Evolutionary conservation across 192 early-diverging fungal genomes (phyloP).

Genomic region (Coemansia sp.): DNA sequence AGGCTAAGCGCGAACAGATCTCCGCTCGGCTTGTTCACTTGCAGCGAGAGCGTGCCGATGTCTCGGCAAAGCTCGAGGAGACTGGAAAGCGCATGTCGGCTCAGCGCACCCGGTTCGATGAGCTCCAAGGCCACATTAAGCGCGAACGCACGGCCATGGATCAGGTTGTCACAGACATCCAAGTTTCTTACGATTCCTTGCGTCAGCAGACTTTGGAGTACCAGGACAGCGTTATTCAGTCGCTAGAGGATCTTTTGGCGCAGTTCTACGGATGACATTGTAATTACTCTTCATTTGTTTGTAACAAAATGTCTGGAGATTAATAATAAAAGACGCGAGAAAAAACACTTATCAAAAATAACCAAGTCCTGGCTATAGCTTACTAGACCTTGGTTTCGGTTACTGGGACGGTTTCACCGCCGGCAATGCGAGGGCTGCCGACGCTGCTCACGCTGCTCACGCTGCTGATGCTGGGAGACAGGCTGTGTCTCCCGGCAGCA

Average conservation of each 20-base stretch:
- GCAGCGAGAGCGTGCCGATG: conserved; percentile 32
- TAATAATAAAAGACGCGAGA: background rate
- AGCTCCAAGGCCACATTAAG: conserved; percentile 24
- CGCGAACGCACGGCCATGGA: conserved; percentile 33
- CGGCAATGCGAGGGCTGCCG: conserved; percentile 22
- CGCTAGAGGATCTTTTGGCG: conserved; percentile 40
- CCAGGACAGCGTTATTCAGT: conserved; percentile 46
- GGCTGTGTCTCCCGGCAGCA: conserved; percentile 4
- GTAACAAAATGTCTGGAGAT: background rate
- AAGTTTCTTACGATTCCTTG: conserved; percentile 33
- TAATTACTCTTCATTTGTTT: conserved; percentile 1
- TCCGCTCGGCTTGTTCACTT: conserved; percentile 13
- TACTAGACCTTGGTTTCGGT: conserved; percentile 47
- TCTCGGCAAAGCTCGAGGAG: conserved; percentile 25
- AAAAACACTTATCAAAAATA: background rate
- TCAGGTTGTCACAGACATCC: conserved; percentile 26
- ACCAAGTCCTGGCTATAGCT: background rate
- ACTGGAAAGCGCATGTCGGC: conserved; percentile 23
- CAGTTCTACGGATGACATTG: conserved; percentile 24
- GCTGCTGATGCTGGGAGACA: conserved; percentile 35
- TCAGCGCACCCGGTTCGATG: conserved; percentile 31
- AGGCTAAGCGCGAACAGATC: conserved; percentile 32
- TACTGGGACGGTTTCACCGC: conserved; percentile 8
- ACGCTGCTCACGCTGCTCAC: conserved; percentile 20
- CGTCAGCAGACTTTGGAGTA: conserved; percentile 46